A percentile compares a stretch with the other conserved stretches of the same genome.
Evolutionary conservation across 2,329 filamentous ascomycete species (phyloP).

Genomic region (Penicillium sp.): DNA sequence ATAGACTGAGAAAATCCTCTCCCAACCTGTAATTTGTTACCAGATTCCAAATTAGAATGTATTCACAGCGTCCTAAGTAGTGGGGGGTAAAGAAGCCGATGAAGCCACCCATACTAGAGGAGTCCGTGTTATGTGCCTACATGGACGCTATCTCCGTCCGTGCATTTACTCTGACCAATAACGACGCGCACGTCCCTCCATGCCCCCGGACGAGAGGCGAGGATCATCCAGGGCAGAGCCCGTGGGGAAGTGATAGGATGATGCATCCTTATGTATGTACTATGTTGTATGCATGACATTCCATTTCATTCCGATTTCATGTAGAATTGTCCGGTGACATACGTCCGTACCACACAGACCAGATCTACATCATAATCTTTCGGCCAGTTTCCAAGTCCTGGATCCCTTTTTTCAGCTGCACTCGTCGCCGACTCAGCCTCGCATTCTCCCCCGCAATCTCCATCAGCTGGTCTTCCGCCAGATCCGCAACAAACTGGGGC

Average conservation of each 20-base stretch:
- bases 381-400: background rate
- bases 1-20: background rate
- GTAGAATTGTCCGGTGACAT: background rate
- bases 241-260: constrained; percentile 15
- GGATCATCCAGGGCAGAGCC: constrained; percentile 10
- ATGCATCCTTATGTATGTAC: background rate
- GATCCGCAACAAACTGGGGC: constrained; percentile 42
- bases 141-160: background rate
- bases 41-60: background rate
- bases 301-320: background rate
- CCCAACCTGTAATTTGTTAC: background rate
- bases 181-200: constrained; percentile 29
- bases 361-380: background rate
- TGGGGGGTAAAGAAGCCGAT: background rate
- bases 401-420: background rate
- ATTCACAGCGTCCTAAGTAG: too few relatives aligned
- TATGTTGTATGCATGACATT: background rate
- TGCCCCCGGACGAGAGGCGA: constrained; percentile 29
- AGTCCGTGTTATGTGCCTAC: background rate
- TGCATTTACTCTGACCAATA: constrained; percentile 25
- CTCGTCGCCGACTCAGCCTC: constrained; percentile 12
- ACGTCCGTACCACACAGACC: background rate
- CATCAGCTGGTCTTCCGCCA: constrained; percentile 45
- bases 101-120: background rate
- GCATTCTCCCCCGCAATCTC: constrained; percentile 52